A percentile compares a stretch with the other conserved stretches of the same genome.
These are phyloP conservation scores for Pleodorina starrii DNA, from an alignment of 139 green algal genomes.

Conservation along the genomic window DNA sequence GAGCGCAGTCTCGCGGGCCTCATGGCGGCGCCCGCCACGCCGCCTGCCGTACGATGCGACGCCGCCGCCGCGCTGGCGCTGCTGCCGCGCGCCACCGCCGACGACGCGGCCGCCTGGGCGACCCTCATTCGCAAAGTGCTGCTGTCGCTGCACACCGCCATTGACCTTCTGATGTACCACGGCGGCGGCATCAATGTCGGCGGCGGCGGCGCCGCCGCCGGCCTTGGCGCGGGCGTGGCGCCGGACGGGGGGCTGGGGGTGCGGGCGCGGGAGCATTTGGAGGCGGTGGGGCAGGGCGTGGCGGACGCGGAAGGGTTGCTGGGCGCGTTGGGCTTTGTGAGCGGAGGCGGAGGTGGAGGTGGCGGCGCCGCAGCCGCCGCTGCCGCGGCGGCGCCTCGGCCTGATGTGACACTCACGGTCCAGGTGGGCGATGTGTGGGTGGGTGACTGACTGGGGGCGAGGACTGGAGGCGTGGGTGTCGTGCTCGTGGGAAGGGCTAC, in stretches of 20 bases:
- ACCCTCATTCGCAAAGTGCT: neutral
- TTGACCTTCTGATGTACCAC: slow-evolving; percentile 2
- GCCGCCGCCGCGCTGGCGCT: neutral
- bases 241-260: slow-evolving; percentile 29
- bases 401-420: neutral
- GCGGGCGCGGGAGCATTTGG: slow-evolving; percentile 34
- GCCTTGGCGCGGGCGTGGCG: neutral
- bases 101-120: slow-evolving; percentile 27
- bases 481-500: too few species aligned
- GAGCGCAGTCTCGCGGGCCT: slow-evolving; percentile 42
- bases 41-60: neutral
- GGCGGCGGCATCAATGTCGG: neutral
- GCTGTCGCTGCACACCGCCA: slow-evolving; percentile 11
- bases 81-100: slow-evolving; percentile 18
- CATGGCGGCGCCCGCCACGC: neutral
- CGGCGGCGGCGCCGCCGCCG: too few species aligned
- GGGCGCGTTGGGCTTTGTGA: neutral
- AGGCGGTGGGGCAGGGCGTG: neutral
- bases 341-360: neutral
- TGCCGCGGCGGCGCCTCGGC: neutral
- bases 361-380: neutral
- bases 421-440: neutral
- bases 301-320: slow-evolving; percentile 35
- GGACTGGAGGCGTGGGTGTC: too few species aligned
- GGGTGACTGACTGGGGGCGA: neutral